Evolutionary conservation across 495 filamentous ascomycete species (phyloP).

Genomic region (Friedmanniomyces simplex): DNA sequence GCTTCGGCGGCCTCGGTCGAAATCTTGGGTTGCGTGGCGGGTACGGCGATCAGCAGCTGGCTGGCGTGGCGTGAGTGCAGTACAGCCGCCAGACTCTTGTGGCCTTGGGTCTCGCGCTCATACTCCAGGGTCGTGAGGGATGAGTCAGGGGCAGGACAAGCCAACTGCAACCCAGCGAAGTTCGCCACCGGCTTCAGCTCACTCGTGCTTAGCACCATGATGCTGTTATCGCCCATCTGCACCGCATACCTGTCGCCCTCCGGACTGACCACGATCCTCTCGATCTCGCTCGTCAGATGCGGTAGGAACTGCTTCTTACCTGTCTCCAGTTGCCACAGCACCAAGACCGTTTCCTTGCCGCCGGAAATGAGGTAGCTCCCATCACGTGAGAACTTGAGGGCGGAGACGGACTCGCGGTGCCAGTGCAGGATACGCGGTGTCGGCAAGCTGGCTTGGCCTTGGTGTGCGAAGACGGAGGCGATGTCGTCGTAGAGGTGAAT

Average conservation of each 20-base stretch:
- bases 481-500: conserved; percentile 72
- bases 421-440: conserved; percentile 58
- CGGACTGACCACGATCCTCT: conserved; percentile 72
- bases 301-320: conserved; percentile 68
- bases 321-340: conserved; percentile 93
- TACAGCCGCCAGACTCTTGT: conserved; percentile 26
- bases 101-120: neutral
- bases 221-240: conserved; percentile 79
- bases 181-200: conserved; percentile 73
- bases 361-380: conserved; percentile 97
- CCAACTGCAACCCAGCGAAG: conserved; percentile 69
- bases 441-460: conserved; percentile 27
- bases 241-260: conserved; percentile 69
- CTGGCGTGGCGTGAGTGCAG: conserved; percentile 47
- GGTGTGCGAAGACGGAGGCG: conserved; percentile 41
- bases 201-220: conserved; percentile 77
- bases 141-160: neutral
- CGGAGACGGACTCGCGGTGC: conserved; percentile 73
- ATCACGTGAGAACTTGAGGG: conserved; percentile 81
- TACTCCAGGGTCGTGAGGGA: neutral
- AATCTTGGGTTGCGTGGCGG: conserved; percentile 34
- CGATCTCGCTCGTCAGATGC: conserved; percentile 73
- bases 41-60: conserved; percentile 52
- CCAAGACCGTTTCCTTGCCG: conserved; percentile 77
- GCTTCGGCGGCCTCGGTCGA: neutral